phyloP scores from a whole-genome alignment of 805 yeast genomes.

The Candida odintsovae region DNA sequence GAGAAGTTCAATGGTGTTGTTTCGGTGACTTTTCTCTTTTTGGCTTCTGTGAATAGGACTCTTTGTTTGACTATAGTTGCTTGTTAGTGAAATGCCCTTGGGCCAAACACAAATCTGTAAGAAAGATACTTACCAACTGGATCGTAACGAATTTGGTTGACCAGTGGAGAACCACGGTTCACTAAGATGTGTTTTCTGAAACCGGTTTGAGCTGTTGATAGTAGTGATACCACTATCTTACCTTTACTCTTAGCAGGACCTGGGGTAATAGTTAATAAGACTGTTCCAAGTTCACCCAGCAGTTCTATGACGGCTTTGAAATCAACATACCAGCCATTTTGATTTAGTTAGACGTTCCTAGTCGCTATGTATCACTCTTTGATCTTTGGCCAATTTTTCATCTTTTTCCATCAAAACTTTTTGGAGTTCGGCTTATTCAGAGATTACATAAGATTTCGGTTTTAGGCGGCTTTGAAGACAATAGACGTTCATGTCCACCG shows the following conservation, averaged over 20 bases:
- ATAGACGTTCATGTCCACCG: too few relatives aligned
- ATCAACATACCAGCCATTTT: background rate
- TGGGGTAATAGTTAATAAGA: background rate
- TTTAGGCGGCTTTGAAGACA: background rate
- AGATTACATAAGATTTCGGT: background rate
- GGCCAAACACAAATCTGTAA: background rate
- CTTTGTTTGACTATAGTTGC: slow-evolving; percentile 62
- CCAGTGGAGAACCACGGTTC: slow-evolving; percentile 74
- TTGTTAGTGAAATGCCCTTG: slow-evolving; percentile 16
- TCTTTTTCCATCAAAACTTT: background rate
- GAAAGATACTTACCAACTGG: slow-evolving; percentile 44
- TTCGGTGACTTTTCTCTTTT: slow-evolving; percentile 65
- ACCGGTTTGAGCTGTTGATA: slow-evolving; percentile 90
- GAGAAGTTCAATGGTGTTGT: slow-evolving; percentile 43
- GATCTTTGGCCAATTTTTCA: background rate
- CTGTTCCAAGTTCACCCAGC: background rate
- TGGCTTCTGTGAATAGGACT: slow-evolving; percentile 83
- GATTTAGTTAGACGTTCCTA: background rate
- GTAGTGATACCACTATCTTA: slow-evolving; percentile 74
- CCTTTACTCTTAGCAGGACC: slow-evolving; percentile 61
- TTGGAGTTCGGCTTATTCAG: background rate
- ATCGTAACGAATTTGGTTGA: slow-evolving; percentile 81
- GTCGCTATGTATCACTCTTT: background rate
- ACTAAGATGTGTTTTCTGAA: slow-evolving; percentile 73
- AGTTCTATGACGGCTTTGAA: background rate